Evolutionary conservation across 306 rosid genomes (phyloP), one percentile per base, ranked within the genome.

Genomic region (Trifolium dubium): DNA sequence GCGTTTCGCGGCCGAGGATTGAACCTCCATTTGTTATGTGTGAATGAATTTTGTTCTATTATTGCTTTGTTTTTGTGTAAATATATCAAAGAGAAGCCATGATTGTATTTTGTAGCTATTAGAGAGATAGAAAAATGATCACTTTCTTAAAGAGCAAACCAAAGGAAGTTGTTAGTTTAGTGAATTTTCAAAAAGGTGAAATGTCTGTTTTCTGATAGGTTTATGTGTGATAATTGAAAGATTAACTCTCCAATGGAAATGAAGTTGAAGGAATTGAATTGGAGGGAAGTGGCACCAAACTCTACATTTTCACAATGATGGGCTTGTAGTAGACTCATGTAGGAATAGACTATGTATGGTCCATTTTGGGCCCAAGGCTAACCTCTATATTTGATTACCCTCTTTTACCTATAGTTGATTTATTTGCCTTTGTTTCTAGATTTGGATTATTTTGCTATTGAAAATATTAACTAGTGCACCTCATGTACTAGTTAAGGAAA

Each of bases 151-250:
- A 39, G 77, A 76, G 62, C 75, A 87, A 85, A 87, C 75, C 83
- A 74, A 81, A 78, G 76, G 41, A 56, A 79, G 85, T 84, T 86
- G 85, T 84, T 86, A 79, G 89, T 75, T 83, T 78, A 61, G 79
- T 79, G 84, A 79, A 32, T 80, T 83, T 80, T 86, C 87, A 81
- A 79, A 74, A 78, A 79, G 94, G 88, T 89, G 77, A 71, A 78
- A 74, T 81, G 89, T 89, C 86, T 50, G 75, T 65, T 80, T 89
- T 83, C 78, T 75, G 50, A 56, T 75, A 72, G 81, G 67, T 44
- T 6, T 17, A 56, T 67, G 6, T 64, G 37, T 79, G 80, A 80
- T 67, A 82, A 55, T 58, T 80, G 81, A 85, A 75, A 85, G 77
- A 73, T 81, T 82, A 80, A 77, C 81, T 69, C 70, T 85, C 77